Evolutionary conservation across 345 rosid species (phyloP).

Genomic region (Lepidium aucheri): DNA sequence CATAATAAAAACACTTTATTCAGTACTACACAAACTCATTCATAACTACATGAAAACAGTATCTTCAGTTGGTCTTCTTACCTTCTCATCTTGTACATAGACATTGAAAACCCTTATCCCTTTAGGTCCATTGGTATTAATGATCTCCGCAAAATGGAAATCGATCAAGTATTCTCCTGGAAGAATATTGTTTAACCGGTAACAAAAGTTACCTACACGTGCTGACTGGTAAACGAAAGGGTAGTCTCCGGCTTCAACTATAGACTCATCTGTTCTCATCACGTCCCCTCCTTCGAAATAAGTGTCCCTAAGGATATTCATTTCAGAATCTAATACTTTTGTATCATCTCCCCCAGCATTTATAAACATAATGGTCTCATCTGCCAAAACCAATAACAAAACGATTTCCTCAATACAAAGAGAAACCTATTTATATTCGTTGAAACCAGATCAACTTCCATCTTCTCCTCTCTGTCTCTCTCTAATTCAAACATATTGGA

Average conservation of each 20-base stretch:
- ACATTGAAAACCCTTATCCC: slow-evolving; percentile 87
- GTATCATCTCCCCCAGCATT: slow-evolving; percentile 66
- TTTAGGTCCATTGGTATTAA: slow-evolving; percentile 77
- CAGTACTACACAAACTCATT: background rate
- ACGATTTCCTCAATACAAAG: background rate
- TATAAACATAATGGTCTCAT: slow-evolving; percentile 58
- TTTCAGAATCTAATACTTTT: slow-evolving; percentile 32
- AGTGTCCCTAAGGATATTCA: slow-evolving; percentile 41
- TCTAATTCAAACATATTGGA: background rate
- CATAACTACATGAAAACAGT: background rate
- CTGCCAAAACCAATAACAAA: slow-evolving; percentile 29
- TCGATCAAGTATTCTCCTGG: slow-evolving; percentile 64
- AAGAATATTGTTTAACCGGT: slow-evolving; percentile 42
- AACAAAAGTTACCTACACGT: slow-evolving; percentile 65
- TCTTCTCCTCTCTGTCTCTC: background rate
- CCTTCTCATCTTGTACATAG: slow-evolving; percentile 89
- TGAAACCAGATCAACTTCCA: background rate
- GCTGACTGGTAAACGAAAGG: slow-evolving; percentile 70
- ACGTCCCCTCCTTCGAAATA: slow-evolving; percentile 70
- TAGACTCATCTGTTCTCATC: slow-evolving; percentile 60
- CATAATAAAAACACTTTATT: slow-evolving; percentile 17
- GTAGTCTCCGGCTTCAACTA: slow-evolving; percentile 71
- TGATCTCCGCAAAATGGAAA: slow-evolving; percentile 84
- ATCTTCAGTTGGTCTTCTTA: slow-evolving; percentile 14
- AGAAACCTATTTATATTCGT: background rate